Conservation (phyloP, 1,284 basidiomycete species). For the Xanthoconium separans region DNA sequence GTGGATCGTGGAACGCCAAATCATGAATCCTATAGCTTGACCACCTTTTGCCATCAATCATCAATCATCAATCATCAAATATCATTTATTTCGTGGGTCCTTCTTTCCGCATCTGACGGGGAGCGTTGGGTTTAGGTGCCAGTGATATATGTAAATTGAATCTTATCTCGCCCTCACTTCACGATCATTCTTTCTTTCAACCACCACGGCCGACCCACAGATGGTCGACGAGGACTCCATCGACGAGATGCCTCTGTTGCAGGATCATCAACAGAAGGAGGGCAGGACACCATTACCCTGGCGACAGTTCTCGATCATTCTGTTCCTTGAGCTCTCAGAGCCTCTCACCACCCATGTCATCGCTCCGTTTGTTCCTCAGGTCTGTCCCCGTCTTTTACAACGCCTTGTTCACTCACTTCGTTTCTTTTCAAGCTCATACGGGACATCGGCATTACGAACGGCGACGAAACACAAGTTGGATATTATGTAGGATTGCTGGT, state of each 20-base stretch:
- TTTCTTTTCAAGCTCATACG: slow-evolving; percentile 44
- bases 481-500: slow-evolving; percentile 61
- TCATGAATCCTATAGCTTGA: no score
- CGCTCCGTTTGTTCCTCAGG: slow-evolving; percentile 46
- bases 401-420: background rate
- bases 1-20: no score
- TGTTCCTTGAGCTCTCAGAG: slow-evolving; percentile 45
- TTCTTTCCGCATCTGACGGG: no score
- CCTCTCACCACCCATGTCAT: slow-evolving; percentile 56
- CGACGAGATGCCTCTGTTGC: slow-evolving; percentile 53
- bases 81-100: no score
- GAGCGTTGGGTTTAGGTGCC: no score
- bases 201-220: slow-evolving; percentile 34
- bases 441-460: slow-evolving; percentile 68
- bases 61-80: no score
- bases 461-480: slow-evolving; percentile 50
- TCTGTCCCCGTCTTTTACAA: slow-evolving; percentile 22
- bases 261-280: slow-evolving; percentile 23
- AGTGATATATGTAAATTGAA: no score
- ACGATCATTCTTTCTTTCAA: slow-evolving; percentile 15
- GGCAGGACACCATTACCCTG: slow-evolving; percentile 35
- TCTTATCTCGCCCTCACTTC: background rate
- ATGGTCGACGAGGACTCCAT: slow-evolving; percentile 26
- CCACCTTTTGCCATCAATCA: no score
- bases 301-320: slow-evolving; percentile 33